phyloP scores from a whole-genome alignment of 23 red algal genomes.

The Gracilaria gracilis region DNA sequence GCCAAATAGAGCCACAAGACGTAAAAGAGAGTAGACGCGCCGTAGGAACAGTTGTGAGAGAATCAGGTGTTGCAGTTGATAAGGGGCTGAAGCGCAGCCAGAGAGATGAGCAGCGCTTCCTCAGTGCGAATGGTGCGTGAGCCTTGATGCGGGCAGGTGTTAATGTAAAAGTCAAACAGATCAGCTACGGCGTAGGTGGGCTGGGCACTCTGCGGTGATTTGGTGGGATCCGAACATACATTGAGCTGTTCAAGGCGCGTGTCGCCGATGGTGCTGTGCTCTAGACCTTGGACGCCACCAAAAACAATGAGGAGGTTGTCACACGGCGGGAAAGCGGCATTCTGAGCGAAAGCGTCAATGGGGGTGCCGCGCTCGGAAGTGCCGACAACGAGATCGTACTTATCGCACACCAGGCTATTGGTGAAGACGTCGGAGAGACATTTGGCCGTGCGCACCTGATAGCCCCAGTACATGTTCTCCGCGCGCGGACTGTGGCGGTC shows the following conservation, averaged over 20 bases:
- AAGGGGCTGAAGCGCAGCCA: conserved; percentile 75
- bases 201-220: background rate
- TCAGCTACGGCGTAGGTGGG: conserved; percentile 35
- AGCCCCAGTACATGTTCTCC: conserved; percentile 92
- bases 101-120: conserved; percentile 92
- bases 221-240: background rate
- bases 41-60: background rate
- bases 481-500: conserved; percentile 13
- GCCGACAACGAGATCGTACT: conserved; percentile 89
- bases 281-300: conserved; percentile 89
- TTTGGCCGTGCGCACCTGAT: conserved; percentile 70
- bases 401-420: conserved; percentile 48
- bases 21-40: conserved; percentile 34
- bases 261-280: conserved; percentile 71
- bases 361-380: conserved; percentile 86
- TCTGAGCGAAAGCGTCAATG: background rate
- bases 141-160: conserved; percentile 93
- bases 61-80: conserved; percentile 22
- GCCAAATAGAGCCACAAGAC: conserved; percentile 13
- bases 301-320: conserved; percentile 88
- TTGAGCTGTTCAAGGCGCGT: conserved; percentile 52
- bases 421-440: conserved; percentile 73
- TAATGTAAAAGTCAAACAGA: conserved; percentile 97
- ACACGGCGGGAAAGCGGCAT: conserved; percentile 56
- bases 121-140: conserved; percentile 95